A percentile compares a stretch with the other conserved stretches of the same genome.
Evolutionary conservation across 495 filamentous ascomycete genomes (phyloP).

Genomic region (Emericellopsis terricola): DNA sequence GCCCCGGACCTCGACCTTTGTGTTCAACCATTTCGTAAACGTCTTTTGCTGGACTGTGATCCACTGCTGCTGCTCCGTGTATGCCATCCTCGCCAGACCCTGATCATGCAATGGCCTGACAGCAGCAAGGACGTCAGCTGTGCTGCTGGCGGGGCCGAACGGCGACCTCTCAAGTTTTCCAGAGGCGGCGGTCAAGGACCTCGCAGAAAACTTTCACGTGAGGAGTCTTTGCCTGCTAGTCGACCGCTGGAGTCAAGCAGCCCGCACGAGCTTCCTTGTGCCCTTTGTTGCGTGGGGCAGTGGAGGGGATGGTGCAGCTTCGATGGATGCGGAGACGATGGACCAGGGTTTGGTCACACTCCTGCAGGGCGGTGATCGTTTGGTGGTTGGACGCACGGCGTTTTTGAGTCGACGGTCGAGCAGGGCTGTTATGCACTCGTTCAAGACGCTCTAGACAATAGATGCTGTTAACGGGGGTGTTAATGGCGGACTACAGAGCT

Average conservation of each 20-base stretch:
- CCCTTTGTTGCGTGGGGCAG: neutral
- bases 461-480: no score
- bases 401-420: no score
- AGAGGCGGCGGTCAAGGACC: neutral
- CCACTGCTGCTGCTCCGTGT: slow-evolving; percentile 65
- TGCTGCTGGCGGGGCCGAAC: slow-evolving; percentile 11
- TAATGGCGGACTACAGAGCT: no score
- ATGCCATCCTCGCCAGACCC: slow-evolving; percentile 31
- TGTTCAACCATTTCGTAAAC: slow-evolving; percentile 99
- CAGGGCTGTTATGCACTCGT: no score
- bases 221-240: no score
- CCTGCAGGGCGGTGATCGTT: neutral
- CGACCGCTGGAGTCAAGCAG: neutral
- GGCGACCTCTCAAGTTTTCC: slow-evolving; percentile 9
- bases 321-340: neutral
- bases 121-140: slow-evolving; percentile 12
- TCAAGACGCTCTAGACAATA: no score
- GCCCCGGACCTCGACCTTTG: slow-evolving; percentile 63
- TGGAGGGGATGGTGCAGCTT: neutral
- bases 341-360: neutral
- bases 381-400: no score
- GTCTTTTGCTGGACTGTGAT: slow-evolving; percentile 96
- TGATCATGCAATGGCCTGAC: slow-evolving; percentile 19
- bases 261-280: neutral
- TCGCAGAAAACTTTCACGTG: no score